Evolutionary conservation across 805 yeast genomes (phyloP), one percentile per base, ranked within the genome.

Genomic region (Komagataella kurtzmanii): DNA sequence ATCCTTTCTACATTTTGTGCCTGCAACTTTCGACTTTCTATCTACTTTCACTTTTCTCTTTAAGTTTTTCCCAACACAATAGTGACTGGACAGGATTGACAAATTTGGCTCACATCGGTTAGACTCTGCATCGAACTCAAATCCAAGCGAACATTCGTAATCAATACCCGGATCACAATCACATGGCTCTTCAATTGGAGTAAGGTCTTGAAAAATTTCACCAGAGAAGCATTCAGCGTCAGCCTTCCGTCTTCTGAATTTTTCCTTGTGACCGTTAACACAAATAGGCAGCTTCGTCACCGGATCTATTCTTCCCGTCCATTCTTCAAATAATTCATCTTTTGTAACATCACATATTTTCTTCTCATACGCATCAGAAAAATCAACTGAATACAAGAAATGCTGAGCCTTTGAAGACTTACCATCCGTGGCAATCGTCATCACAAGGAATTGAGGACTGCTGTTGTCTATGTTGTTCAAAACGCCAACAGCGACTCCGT

Each of bases 141-240:
- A 80, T 21, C 82, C 83, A 48, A 65, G 70, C 2, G 75, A 72
- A 66, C 96, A 88, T 60, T 87, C 95, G 54, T 75, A 81, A 61
- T 88, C 96, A 30, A 30, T 10, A 6, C 59, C 57, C n/a, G 68
- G 73, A 0, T 78, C 65, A 68, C 96, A 88, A 7, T 69, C 67
- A 64, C 96, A 88, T 7, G 76, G 65, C 51, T 77, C 83, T 53
- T 77, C 80, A 23, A 61, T 59, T 7, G 71, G 64, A 49, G 69
- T 64, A 7, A 79, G 61, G 56, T 79, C 81, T 19, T 70, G 70
- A 56, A 66, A 77, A n/a, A 74, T 58, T 47, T 69, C 68, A 51
- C 70, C 70, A 8, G 79, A 77, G 61, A 76, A 76, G 69, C 96
- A 88, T 53, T 80, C 61, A 1, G 90, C 76, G 48, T 74, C 77